A percentile compares a stretch with the other conserved stretches of the same genome.
These are phyloP conservation scores for Neltuma alba DNA, from an alignment of 306 rosid genomes.

Conservation along the genomic window DNA sequence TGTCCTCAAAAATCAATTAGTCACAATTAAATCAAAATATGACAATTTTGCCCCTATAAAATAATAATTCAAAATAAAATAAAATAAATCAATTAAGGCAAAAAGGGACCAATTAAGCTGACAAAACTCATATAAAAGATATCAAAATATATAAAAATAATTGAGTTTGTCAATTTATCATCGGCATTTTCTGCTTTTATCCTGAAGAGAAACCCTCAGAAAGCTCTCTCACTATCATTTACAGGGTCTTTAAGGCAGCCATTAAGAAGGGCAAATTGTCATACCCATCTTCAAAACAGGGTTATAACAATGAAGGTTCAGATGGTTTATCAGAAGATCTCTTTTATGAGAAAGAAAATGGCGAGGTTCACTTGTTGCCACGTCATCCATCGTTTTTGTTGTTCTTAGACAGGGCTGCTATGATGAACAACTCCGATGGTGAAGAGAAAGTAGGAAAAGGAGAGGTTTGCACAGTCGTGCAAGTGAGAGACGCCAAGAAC, in stretches of 20 bases:
- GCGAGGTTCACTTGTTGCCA: neutral
- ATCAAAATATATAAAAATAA: too few species aligned
- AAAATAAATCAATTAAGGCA: too few species aligned
- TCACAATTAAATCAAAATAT: too few species aligned
- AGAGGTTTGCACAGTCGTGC: neutral
- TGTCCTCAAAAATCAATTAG: too few species aligned
- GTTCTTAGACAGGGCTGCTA: neutral
- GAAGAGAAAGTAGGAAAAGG: too few species aligned
- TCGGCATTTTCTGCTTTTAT: neutral
- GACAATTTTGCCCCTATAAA: too few species aligned
- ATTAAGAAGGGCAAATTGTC: neutral
- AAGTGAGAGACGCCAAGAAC: conserved; percentile 6
- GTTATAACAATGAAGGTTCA: neutral
- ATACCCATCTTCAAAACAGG: neutral
- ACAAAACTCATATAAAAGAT: too few species aligned
- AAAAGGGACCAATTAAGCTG: too few species aligned
- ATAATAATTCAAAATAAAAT: too few species aligned
- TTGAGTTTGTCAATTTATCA: too few species aligned
- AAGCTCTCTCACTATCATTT: neutral
- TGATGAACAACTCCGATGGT: too few species aligned
- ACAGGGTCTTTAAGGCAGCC: neutral
- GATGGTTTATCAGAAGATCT: neutral
- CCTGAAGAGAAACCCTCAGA: neutral
- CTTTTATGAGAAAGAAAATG: neutral
- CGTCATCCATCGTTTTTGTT: neutral